Conservation (phyloP, 768 basidiomycete species). For the Hygrocybe coccinea region DNA sequence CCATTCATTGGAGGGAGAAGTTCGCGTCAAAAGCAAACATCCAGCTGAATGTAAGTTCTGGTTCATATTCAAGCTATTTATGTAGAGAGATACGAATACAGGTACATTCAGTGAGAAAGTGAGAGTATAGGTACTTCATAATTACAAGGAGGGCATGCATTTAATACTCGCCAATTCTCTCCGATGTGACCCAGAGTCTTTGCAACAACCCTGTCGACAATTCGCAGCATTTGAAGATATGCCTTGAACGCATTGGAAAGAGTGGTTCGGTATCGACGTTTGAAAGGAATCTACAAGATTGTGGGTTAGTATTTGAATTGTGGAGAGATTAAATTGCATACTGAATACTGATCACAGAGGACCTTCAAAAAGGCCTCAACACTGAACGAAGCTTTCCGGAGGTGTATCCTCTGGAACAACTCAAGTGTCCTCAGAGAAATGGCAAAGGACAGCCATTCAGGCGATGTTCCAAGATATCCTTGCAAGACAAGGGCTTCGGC, state of each 20-base stretch:
- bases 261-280: conserved; percentile 10
- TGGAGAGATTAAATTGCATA: conserved; percentile 6
- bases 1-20: conserved; percentile 20
- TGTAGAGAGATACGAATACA: not conserved
- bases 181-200: conserved; percentile 16
- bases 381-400: conserved; percentile 20
- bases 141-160: conserved; percentile 25
- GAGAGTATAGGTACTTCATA: conserved; percentile 11
- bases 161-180: conserved; percentile 18
- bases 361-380: conserved; percentile 21
- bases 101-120: not conserved
- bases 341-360: conserved; percentile 22
- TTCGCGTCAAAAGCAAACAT: conserved; percentile 25
- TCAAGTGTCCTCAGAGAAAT: conserved; percentile 24
- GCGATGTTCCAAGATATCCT: conserved; percentile 17
- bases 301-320: not conserved
- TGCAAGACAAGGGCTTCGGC: conserved; percentile 15
- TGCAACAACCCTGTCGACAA: conserved; percentile 6
- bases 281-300: conserved; percentile 20
- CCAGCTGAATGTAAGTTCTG: conserved; percentile 13
- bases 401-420: conserved; percentile 14
- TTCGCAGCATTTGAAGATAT: conserved; percentile 15
- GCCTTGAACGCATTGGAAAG: conserved; percentile 18
- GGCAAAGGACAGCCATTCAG: conserved; percentile 15
- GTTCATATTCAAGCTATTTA: conserved; percentile 19